Conservation (phyloP, 169 alveolate species). For the Plasmodium cynomolgi region DNA sequence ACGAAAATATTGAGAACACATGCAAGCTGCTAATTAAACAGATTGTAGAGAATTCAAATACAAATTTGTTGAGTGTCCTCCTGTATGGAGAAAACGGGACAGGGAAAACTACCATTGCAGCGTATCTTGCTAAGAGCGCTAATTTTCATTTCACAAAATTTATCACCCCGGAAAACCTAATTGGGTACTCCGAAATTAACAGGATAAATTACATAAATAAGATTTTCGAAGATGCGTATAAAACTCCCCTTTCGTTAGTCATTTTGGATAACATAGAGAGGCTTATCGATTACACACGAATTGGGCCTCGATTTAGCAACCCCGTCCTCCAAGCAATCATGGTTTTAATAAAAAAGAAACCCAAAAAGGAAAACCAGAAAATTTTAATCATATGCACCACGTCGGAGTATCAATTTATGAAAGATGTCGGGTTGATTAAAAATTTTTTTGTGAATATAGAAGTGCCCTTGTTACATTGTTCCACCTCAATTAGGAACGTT, state of each 20-base stretch:
- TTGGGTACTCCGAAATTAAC: slow-evolving; percentile 93
- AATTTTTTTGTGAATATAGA: slow-evolving; percentile 61
- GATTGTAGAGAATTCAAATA: slow-evolving; percentile 87
- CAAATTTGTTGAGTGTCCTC: slow-evolving; percentile 93
- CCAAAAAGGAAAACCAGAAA: slow-evolving; percentile 94
- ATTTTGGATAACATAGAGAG: slow-evolving; percentile 98
- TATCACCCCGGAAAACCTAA: slow-evolving; percentile 96
- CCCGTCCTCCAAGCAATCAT: slow-evolving; percentile 95
- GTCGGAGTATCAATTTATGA: slow-evolving; percentile 90
- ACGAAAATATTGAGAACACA: slow-evolving; percentile 87
- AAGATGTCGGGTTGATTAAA: slow-evolving; percentile 73
- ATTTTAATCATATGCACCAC: slow-evolving; percentile 98
- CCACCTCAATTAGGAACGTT: slow-evolving; percentile 24
- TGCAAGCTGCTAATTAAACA: slow-evolving; percentile 82
- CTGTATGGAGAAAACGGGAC: slow-evolving; percentile 95
- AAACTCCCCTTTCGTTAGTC: slow-evolving; percentile 93
- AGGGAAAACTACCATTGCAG: slow-evolving; percentile 99
- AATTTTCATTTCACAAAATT: slow-evolving; percentile 97
- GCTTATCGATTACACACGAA: slow-evolving; percentile 96
- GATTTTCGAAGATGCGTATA: slow-evolving; percentile 99
- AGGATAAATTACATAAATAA: slow-evolving; percentile 92
- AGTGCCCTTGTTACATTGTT: slow-evolving; percentile 38
- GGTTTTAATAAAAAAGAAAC: slow-evolving; percentile 95
- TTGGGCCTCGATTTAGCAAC: slow-evolving; percentile 98
- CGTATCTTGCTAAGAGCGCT: slow-evolving; percentile 94